Evolutionary conservation across 345 rosid genomes (phyloP).

Genomic region (Microcos paniculata): DNA sequence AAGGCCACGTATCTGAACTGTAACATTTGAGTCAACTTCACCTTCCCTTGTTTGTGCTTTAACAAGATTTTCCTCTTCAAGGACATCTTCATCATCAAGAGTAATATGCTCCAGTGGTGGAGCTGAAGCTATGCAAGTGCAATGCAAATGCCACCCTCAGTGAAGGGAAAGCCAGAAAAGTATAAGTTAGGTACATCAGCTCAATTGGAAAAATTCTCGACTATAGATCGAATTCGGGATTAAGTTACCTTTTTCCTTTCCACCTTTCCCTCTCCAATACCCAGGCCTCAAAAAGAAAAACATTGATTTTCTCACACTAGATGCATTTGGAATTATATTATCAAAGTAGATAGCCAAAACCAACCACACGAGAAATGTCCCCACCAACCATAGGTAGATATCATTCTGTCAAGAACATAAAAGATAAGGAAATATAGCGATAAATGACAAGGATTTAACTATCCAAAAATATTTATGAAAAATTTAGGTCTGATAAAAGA

Average conservation of each 20-base stretch:
- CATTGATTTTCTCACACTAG: constrained; percentile 71
- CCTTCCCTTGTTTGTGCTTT: constrained; percentile 54
- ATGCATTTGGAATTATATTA: constrained; percentile 76
- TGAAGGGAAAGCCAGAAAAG: constrained; percentile 17
- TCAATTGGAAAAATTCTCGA: neutral
- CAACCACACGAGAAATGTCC: constrained; percentile 64
- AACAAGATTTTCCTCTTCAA: constrained; percentile 72
- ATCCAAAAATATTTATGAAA: neutral
- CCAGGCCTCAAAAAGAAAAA: constrained; percentile 77
- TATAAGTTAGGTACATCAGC: constrained; percentile 8
- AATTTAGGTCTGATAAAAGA: neutral
- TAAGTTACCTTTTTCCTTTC: constrained; percentile 63
- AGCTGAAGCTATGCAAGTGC: constrained; percentile 63
- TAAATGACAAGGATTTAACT: neutral
- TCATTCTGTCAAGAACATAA: constrained; percentile 60
- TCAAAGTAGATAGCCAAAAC: constrained; percentile 82
- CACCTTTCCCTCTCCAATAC: constrained; percentile 90
- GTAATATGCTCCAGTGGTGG: constrained; percentile 52
- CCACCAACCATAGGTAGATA: constrained; percentile 67
- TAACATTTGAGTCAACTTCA: constrained; percentile 50
- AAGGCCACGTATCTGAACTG: constrained; percentile 83
- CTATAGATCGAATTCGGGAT: constrained; percentile 14
- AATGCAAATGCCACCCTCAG: constrained; percentile 91
- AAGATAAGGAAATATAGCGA: neutral
- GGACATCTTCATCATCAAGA: constrained; percentile 86